phyloP scores from a whole-genome alignment of 495 filamentous ascomycete species.

The Jackrogersella multiformis region DNA sequence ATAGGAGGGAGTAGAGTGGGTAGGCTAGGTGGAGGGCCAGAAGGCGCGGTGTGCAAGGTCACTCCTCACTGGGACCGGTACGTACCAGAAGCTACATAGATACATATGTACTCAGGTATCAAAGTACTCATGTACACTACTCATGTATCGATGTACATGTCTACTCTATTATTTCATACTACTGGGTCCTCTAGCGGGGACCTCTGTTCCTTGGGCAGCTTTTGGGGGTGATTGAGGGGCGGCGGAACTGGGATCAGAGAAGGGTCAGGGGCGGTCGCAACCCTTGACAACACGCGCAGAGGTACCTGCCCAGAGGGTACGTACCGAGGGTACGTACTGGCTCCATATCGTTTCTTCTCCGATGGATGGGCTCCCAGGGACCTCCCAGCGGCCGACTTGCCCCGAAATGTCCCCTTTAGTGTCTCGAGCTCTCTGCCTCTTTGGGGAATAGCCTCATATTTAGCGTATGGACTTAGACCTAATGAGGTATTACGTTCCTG shows the following conservation, averaged over 20 bases:
- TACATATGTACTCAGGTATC: slow-evolving; percentile 20
- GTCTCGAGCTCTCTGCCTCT: slow-evolving; percentile 6
- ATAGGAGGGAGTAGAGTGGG: slow-evolving; percentile 45
- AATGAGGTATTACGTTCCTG: slow-evolving; percentile 40
- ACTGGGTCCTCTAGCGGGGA: slow-evolving; percentile 31
- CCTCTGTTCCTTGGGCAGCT: slow-evolving; percentile 22
- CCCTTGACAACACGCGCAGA: slow-evolving; percentile 43
- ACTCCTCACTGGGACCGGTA: slow-evolving; percentile 35
- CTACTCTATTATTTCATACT: slow-evolving; percentile 28
- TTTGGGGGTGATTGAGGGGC: slow-evolving; percentile 17
- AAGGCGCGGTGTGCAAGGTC: slow-evolving; percentile 47
- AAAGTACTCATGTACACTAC: slow-evolving; percentile 23
- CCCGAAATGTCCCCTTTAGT: slow-evolving; percentile 41
- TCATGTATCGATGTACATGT: slow-evolving; percentile 2
- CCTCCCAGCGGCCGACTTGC: slow-evolving; percentile 40
- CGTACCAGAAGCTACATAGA: slow-evolving; percentile 25
- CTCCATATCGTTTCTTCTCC: slow-evolving; percentile 32
- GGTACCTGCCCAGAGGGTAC: slow-evolving; percentile 34
- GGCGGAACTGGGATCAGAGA: slow-evolving; percentile 39
- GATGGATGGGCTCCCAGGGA: slow-evolving; percentile 21
- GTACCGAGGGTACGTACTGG: slow-evolving; percentile 28
- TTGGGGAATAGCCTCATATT: slow-evolving; percentile 5
- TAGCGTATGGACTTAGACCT: slow-evolving; percentile 33
- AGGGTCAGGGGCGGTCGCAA: slow-evolving; percentile 37
- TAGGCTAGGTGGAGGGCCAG: slow-evolving; percentile 33